These are phyloP conservation scores for Phytophthora fragariae DNA, from an alignment of 352 stramenopile genomes.

Conservation along the genomic window DNA sequence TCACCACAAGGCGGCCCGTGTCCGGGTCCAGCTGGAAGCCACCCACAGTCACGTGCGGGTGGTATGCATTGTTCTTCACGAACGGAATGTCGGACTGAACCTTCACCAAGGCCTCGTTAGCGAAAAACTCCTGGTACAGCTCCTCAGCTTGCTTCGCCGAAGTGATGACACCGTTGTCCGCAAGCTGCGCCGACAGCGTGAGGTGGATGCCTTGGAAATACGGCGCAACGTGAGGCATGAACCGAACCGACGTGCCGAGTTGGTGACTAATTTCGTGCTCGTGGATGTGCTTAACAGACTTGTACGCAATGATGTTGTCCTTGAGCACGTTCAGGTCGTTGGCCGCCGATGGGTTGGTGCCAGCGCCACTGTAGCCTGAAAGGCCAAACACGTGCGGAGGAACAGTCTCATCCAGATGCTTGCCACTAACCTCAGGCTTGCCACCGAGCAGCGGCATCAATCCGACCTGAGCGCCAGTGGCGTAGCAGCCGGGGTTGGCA, in stretches of 20 bases:
- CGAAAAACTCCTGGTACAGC: conserved; percentile 86
- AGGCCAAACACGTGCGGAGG: conserved; percentile 89
- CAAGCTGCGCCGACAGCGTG: conserved; percentile 84
- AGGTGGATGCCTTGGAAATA: conserved; percentile 96
- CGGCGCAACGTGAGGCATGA: conserved; percentile 94
- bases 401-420: conserved; percentile 66
- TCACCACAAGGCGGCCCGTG: conserved; percentile 87
- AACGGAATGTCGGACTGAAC: conserved; percentile 71
- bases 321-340: conserved; percentile 83
- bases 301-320: conserved; percentile 93
- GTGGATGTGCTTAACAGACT: conserved; percentile 92
- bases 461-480: conserved; percentile 81
- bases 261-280: conserved; percentile 89
- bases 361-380: conserved; percentile 89
- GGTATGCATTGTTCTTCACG: conserved; percentile 81
- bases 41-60: conserved; percentile 83
- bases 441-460: conserved; percentile 81
- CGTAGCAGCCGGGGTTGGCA: conserved; percentile 91
- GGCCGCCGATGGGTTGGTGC: conserved; percentile 80
- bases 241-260: conserved; percentile 83
- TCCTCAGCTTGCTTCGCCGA: conserved; percentile 78
- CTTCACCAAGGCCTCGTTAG: conserved; percentile 85
- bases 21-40: conserved; percentile 91
- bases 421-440: conserved; percentile 59
- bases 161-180: conserved; percentile 54